Percentiles rank a stretch among this genome's conserved stretches.
These are phyloP conservation scores for Aquanectria penicillioides DNA, from an alignment of 2,329 filamentous ascomycete species.

Conservation along the genomic window DNA sequence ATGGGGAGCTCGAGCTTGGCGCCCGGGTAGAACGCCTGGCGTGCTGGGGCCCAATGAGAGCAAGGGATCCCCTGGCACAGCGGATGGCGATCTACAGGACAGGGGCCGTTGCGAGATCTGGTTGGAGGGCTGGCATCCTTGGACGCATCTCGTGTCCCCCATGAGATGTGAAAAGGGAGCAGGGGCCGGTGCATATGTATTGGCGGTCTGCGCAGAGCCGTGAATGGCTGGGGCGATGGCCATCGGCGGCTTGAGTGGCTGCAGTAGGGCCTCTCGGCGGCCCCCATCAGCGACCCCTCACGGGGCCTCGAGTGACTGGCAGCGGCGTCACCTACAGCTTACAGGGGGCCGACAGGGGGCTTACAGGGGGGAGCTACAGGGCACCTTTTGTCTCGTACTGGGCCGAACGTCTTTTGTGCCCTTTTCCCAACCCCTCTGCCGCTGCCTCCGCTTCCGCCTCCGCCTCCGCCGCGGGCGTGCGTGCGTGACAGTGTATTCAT, in stretches of 20 bases:
- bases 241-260: neutral
- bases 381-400: constrained; percentile 1
- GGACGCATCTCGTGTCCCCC: too few species aligned
- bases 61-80: constrained; percentile 8
- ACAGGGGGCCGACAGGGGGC: too few species aligned
- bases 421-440: constrained; percentile 1
- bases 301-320: too few species aligned
- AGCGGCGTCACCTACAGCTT: too few species aligned
- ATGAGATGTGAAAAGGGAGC: neutral
- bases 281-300: too few species aligned
- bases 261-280: neutral
- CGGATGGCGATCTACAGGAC: constrained; percentile 11
- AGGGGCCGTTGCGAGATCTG: neutral
- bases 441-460: neutral
- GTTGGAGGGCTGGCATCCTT: neutral
- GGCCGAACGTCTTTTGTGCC: neutral
- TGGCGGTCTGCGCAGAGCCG: neutral
- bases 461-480: neutral
- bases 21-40: neutral
- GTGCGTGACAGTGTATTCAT: neutral
- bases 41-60: neutral
- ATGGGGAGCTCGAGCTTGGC: neutral
- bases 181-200: neutral
- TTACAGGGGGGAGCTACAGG: too few species aligned
- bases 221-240: neutral